Evolutionary conservation across 495 filamentous ascomycete genomes (phyloP).

Genomic region (Talaromyces wortmannii): DNA sequence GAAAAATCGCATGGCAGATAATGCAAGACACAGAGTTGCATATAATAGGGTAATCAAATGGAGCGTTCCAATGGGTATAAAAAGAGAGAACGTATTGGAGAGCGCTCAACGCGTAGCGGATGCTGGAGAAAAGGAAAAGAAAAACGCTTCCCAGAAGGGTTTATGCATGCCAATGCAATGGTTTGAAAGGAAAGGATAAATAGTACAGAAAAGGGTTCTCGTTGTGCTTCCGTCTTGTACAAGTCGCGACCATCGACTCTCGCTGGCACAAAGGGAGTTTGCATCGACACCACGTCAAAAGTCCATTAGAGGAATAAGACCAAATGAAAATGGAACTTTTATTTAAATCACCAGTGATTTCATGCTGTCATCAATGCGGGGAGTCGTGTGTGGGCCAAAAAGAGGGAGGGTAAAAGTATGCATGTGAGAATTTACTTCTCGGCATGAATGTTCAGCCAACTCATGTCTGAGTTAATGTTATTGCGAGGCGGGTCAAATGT

Average conservation of each 20-base stretch:
- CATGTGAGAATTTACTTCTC: slow-evolving; percentile 15
- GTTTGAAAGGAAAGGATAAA: neutral
- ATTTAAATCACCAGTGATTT: neutral
- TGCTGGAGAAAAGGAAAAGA: neutral
- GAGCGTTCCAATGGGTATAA: neutral
- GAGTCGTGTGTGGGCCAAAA: neutral
- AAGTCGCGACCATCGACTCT: neutral
- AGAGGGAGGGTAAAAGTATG: neutral
- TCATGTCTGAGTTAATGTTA: slow-evolving; percentile 56
- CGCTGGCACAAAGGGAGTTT: neutral
- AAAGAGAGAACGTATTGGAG: neutral
- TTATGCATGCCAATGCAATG: neutral
- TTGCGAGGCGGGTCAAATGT: slow-evolving; percentile 3
- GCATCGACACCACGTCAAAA: neutral
- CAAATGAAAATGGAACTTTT: neutral
- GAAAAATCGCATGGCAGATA: neutral
- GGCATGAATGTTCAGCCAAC: slow-evolving; percentile 62
- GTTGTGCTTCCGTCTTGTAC: neutral
- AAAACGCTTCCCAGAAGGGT: neutral
- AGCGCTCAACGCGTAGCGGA: neutral
- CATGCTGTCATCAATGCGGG: neutral
- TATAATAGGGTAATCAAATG: neutral
- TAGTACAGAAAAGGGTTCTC: neutral
- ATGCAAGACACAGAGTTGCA: neutral
- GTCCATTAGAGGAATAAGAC: neutral